Base-by-base conservation (phyloP, 306 rosid genomes). In the Castanea sativa region DNA sequence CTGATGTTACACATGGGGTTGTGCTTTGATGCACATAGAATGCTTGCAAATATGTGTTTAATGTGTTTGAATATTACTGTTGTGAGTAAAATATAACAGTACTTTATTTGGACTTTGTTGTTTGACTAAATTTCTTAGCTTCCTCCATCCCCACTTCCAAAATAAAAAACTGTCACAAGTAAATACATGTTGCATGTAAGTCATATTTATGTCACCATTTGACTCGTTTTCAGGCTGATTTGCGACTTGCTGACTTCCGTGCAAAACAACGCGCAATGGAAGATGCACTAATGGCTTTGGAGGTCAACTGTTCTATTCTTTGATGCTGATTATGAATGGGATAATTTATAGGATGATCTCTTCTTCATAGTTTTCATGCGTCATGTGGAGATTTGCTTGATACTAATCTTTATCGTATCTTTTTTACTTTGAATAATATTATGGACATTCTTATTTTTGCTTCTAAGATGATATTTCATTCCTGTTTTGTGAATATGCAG, bases 231-330 rank as follows among this genome's bases (percentile, higher is more conserved):
- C 86, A 94, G 99, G 97, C 94, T 79, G 97, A 94, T 85, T 87
- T 92, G 76, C 97, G 94, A 63, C 93, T 90, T 69, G 99, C 99
- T 19, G 97, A 94, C 78, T 83, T 87, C 73, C 92, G 86, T 73
- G 99, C 97, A 52, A 94, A 94, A 81, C 97, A 94, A 77, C 95
- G 99, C 53, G 99, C 97, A 25, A 91, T 94, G 96, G 96, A 91
- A 86, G 99, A 94, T 77, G 95, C 97, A 77, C 82, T 94, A 67
- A 91, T 89, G 92, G 92, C 99, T 81, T 86, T 94, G 85, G 92
- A 92, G 99, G 97, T 92, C 75, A 89, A 84, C 67, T 76, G 35
- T 79, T 65, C 73, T 68, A 19, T 57, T 73, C 78, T 79, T 63
- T 51, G 11, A 41, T 10, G 57, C 59, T 74, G 57, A 57, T 21